phyloP scores from a whole-genome alignment of 1,139 yeast species.

The Scheffersomyces illinoinensis region DNA sequence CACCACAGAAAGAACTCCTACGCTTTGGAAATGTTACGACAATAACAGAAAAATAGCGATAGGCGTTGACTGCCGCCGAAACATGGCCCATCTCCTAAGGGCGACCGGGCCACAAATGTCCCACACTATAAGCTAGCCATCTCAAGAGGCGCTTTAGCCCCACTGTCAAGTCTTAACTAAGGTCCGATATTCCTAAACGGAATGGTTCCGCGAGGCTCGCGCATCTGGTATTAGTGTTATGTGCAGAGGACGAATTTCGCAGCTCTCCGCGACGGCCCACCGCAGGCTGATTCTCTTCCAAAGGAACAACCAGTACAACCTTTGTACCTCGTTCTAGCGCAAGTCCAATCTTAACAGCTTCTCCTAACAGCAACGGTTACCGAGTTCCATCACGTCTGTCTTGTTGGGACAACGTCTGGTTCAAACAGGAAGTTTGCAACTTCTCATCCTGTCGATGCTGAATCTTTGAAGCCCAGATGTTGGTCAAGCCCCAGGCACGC shows the following conservation, averaged over 20 bases:
- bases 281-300: conserved; percentile 1
- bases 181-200: neutral
- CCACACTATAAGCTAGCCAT: neutral
- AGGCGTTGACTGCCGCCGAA: neutral
- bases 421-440: neutral
- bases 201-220: neutral
- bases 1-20: neutral
- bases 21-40: neutral
- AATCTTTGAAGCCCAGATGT: neutral
- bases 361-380: neutral
- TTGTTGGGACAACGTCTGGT: neutral
- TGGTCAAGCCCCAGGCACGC: neutral
- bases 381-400: neutral
- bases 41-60: neutral
- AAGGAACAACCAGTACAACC: neutral
- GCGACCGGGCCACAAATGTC: neutral
- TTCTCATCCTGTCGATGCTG: neutral
- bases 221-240: neutral
- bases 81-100: neutral
- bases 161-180: neutral
- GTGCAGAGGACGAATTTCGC: conserved; percentile 4
- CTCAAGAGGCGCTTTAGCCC: neutral
- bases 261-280: conserved; percentile 11
- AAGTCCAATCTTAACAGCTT: neutral
- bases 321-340: neutral